Base-by-base conservation (phyloP, 345 rosid species). In the Angophora floribunda region DNA sequence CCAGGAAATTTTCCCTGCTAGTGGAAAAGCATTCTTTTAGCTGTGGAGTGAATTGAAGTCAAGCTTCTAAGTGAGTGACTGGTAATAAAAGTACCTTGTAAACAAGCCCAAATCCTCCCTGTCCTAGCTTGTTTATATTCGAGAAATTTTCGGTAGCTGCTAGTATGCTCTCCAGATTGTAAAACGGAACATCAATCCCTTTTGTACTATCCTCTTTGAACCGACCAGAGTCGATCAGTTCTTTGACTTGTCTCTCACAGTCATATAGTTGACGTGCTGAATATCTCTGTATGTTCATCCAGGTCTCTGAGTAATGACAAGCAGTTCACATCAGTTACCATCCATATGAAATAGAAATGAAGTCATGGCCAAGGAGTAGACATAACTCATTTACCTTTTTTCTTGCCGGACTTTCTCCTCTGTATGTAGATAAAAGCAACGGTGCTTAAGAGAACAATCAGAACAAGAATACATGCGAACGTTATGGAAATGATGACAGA, bases 61-160 rank as follows among this genome's bases (percentile, higher is more conserved):
- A 47, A 86, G 30, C 15, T n/a, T 8, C 41, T 53, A 45, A 44
- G 61, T 26, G 51, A 45, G 79, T 41, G 21, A 22, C 32, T 75
- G 82, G 82, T 75, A 44, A 50, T 36, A n/a, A 12, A 51, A 85
- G 86, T 89, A 93, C 98, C 94, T 93, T 95, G 90, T 95, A 95
- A 89, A 96, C 99, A 10, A 93, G 95, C 57, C 99, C 98, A 88
- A 93, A 96, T 36, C 98, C 96, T 28, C 98, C 99, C 88, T 94
- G 95, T 36, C 99, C 98, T 50, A 94, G 92, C 90, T 93, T 95
- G 92, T 95, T 96, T 79, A 92, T 95, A 12, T 67, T 89, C 10
- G 98, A 91, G 93, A 96, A 97, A 87, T 89, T 92, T 19, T 93
- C 86, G 7, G 99, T 97, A n/a, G 98, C 97, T 86, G 88, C 90